phyloP scores from a whole-genome alignment of 2,329 filamentous ascomycete genomes.

The Aspergillus felis region DNA sequence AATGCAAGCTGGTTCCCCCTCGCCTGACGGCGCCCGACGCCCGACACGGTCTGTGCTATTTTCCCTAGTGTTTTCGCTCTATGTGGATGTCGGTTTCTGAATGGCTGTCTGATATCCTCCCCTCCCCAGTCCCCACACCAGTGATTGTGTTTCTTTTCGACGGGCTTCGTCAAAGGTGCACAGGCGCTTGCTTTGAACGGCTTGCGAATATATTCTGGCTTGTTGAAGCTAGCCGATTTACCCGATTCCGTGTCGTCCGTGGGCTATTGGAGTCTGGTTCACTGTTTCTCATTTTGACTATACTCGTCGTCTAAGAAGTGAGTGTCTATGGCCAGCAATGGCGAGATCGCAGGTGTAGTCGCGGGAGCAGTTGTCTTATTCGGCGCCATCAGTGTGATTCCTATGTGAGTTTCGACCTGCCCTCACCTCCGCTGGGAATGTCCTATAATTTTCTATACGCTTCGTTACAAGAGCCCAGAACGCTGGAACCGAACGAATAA shows the following conservation, averaged over 20 bases:
- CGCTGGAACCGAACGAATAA: background rate
- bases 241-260: slow-evolving; percentile 6
- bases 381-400: slow-evolving; percentile 25
- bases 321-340: slow-evolving; percentile 17
- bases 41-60: background rate
- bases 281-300: background rate
- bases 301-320: slow-evolving; percentile 5
- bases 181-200: background rate
- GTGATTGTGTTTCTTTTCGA: background rate
- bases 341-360: slow-evolving; percentile 26
- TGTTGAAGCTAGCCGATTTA: slow-evolving; percentile 11
- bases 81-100: background rate
- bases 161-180: background rate
- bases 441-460: slow-evolving; percentile 14
- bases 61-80: background rate
- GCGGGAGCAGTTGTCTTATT: slow-evolving; percentile 28
- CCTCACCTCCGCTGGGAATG: slow-evolving; percentile 6
- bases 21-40: background rate
- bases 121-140: background rate
- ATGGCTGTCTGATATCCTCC: no score
- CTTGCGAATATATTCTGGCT: background rate
- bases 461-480: background rate
- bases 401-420: slow-evolving; percentile 23
- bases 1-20: background rate
- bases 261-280: background rate